A percentile compares a stretch with the other conserved stretches of the same genome.
Evolutionary conservation across 2,329 filamentous ascomycete genomes (phyloP).

Genomic region (Dendryphion nanum): DNA sequence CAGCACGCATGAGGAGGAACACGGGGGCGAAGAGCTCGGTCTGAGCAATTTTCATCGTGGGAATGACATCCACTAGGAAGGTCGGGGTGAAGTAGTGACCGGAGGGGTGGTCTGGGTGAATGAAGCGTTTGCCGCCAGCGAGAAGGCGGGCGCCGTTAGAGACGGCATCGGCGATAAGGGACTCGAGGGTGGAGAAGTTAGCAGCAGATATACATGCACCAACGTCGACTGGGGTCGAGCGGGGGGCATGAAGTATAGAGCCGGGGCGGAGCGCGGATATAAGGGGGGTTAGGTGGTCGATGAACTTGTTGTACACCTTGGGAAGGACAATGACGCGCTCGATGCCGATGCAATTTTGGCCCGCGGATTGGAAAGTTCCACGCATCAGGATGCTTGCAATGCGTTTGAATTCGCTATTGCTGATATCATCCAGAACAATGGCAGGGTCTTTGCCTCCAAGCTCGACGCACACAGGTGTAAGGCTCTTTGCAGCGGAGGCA

Average conservation of each 20-base stretch:
- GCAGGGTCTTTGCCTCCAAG: conserved; percentile 94
- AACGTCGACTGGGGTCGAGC: conserved; percentile 61
- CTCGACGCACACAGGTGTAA: conserved; percentile 89
- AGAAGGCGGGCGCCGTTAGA: conserved; percentile 75
- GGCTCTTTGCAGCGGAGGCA: conserved; percentile 74
- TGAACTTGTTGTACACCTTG: conserved; percentile 70
- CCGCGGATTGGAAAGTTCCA: conserved; percentile 90
- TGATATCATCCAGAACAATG: conserved; percentile 78
- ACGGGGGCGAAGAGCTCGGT: conserved; percentile 92
- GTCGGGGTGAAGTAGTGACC: conserved; percentile 95
- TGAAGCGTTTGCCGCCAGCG: conserved; percentile 70
- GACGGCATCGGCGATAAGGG: conserved; percentile 75
- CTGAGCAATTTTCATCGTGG: conserved; percentile 81
- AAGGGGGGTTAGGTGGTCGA: conserved; percentile 68
- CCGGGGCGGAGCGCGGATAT: conserved; percentile 76
- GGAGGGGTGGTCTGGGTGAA: conserved; percentile 69
- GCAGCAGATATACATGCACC: conserved; percentile 85
- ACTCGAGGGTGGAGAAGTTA: conserved; percentile 73
- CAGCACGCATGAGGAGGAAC: conserved; percentile 78
- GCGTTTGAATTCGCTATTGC: conserved; percentile 62
- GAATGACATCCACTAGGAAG: conserved; percentile 83
- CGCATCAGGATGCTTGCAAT: conserved; percentile 83
- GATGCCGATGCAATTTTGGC: conserved; percentile 97
- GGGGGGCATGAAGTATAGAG: conserved; percentile 55
- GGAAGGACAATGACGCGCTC: conserved; percentile 86